Conservation (phyloP, 345 rosid species). For the Bretschneidera sinensis region DNA sequence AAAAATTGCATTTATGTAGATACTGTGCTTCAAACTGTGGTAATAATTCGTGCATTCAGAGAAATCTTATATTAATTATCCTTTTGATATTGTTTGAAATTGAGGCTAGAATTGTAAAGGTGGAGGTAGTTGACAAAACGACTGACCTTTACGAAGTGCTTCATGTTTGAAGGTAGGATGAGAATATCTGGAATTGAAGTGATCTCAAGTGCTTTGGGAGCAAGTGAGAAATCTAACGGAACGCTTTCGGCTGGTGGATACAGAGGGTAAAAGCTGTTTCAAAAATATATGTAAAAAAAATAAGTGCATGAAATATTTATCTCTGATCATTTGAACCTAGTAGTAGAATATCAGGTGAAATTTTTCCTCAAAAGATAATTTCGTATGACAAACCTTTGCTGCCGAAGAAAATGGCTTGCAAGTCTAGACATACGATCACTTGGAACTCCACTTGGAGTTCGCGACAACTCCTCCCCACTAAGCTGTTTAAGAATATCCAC, state of each 20-base stretch:
- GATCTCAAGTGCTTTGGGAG: conserved; percentile 58
- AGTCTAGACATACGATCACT: conserved; percentile 88
- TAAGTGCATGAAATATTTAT: not conserved
- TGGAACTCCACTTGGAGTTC: conserved; percentile 55
- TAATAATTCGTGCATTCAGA: not conserved
- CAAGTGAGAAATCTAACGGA: conserved; percentile 73
- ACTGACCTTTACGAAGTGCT: conserved; percentile 69
- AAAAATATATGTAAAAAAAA: too few species aligned
- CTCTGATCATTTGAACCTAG: not conserved
- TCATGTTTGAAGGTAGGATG: conserved; percentile 79
- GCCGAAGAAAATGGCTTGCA: conserved; percentile 70
- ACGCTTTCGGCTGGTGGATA: conserved; percentile 80
- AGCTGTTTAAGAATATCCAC: conserved; percentile 87
- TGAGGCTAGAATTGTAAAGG: not conserved
- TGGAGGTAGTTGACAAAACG: not conserved
- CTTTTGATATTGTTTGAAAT: too few species aligned
- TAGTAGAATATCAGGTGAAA: not conserved
- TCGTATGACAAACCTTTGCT: conserved; percentile 47
- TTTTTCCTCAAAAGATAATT: conserved; percentile 4
- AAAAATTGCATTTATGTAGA: not conserved
- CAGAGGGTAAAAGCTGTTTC: conserved; percentile 78
- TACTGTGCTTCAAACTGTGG: not conserved
- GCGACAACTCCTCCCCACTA: conserved; percentile 81
- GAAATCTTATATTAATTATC: too few species aligned
- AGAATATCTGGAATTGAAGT: conserved; percentile 64